Base-by-base conservation (phyloP, 805 yeast species). In the Saccharomycopsis babjevae region DNA sequence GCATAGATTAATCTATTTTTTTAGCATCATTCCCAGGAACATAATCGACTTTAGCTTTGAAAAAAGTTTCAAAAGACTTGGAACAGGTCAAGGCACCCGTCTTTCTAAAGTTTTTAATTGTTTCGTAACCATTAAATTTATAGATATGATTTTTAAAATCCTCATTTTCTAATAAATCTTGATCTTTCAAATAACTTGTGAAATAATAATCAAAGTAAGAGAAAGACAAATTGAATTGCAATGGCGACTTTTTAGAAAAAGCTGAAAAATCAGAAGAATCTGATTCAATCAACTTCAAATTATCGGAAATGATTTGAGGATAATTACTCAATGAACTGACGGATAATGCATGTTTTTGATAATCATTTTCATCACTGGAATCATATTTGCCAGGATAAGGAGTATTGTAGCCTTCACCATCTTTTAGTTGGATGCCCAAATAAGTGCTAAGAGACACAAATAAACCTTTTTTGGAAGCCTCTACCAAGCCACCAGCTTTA, bases 331-430 rank as follows among this genome's bases (percentile, higher is more conserved):
- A 71, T 11, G 75, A 72, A 34, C 69, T 66, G 16, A 62, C 16
- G 18, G 59, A 39, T 28, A 63, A 59, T 34, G 65, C 61, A 36
- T 50, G 59, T 22, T 54, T 32, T 18, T 15, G 22, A 3, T 54
- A 25, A 34, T 57, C 36, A 10, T 42, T 30, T 15, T 16, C 25
- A 25, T 46, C 52, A 22, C 13, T 13, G 28, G 52, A 46, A 5
- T 46, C 52, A 25, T 66, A 71, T 64, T 79, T 74, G 38, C 74
- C 68, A 55, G 70, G 76, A 58, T 77, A 68, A 52, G 82, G 87
- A 60, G 89, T 83, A 67, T 81, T 79, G 73, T 77, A 93, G 34
- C 98, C 98, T 76, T 93, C 98, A 59, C 93, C 96, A 11, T 74
- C 73, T n/a, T 80, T 80, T 64, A 93, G 80, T 15, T 71, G 71